A percentile compares a stretch with the other conserved stretches of the same genome.
phyloP scores from a whole-genome alignment of 2,329 filamentous ascomycete genomes.

The Colletotrichum salicis region DNA sequence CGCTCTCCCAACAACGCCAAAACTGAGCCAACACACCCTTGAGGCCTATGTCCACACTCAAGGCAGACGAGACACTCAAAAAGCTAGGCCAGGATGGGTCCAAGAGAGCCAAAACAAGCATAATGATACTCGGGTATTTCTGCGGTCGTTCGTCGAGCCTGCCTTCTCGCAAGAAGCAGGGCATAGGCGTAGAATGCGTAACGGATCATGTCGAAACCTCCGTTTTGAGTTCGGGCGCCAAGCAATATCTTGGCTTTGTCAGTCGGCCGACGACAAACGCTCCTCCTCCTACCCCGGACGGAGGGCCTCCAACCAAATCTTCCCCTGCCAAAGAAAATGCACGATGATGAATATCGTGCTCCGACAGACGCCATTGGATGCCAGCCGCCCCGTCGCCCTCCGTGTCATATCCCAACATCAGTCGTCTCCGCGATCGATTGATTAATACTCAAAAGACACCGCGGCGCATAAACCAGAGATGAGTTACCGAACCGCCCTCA shows the following conservation, averaged over 20 bases:
- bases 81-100: neutral
- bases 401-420: conserved; percentile 35
- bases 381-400: conserved; percentile 30
- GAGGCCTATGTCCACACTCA: neutral
- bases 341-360: conserved; percentile 25
- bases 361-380: conserved; percentile 35
- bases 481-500: conserved; percentile 26
- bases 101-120: neutral
- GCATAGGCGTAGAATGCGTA: conserved; percentile 34
- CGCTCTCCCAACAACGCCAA: neutral
- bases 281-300: conserved; percentile 31
- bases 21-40: neutral
- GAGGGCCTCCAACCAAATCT: conserved; percentile 28
- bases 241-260: conserved; percentile 24
- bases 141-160: conserved; percentile 34
- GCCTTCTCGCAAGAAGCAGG: conserved; percentile 26
- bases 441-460: conserved; percentile 36
- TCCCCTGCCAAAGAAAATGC: conserved; percentile 30
- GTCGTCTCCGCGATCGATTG: conserved; percentile 35
- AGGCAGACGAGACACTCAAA: neutral
- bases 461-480: conserved; percentile 34
- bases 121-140: conserved; percentile 36
- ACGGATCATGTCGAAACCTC: conserved; percentile 33
- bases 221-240: conserved; percentile 10
- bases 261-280: conserved; percentile 27